Evolutionary conservation across 306 rosid species (phyloP).

Genomic region (Cicer chorassanicum): DNA sequence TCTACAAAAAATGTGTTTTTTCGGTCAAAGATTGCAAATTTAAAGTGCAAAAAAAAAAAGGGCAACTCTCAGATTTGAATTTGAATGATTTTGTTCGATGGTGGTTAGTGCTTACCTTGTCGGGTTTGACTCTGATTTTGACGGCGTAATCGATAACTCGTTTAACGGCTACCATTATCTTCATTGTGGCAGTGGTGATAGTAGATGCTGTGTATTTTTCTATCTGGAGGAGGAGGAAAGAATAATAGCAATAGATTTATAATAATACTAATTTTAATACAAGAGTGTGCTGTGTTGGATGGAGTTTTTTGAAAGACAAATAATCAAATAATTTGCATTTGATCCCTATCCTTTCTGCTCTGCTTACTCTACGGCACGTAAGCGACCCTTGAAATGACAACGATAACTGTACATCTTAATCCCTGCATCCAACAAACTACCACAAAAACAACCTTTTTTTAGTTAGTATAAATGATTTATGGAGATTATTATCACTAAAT

Average conservation of each 20-base stretch:
- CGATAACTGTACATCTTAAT: no score
- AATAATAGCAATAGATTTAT: not conserved
- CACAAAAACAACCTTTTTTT: no score
- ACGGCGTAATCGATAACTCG: conserved; percentile 92
- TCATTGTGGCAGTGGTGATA: conserved; percentile 44
- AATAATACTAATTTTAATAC: not conserved
- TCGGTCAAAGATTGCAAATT: conserved; percentile 19
- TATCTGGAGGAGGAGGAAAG: not conserved
- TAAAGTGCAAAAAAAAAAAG: not conserved
- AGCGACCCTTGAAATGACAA: no score
- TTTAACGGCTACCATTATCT: conserved; percentile 89
- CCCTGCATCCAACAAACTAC: no score
- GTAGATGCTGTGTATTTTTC: not conserved
- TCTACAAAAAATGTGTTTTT: conserved; percentile 52
- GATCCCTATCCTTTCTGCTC: no score
- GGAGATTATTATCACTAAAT: no score
- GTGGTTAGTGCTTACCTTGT: conserved; percentile 57
- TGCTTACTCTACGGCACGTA: no score
- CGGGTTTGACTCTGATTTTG: conserved; percentile 89
- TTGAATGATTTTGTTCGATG: no score
- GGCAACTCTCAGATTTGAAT: not conserved
- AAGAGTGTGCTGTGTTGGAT: not conserved
- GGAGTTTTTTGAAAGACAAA: not conserved
- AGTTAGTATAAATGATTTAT: no score
- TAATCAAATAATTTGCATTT: no score